phyloP scores from a whole-genome alignment of 2,329 filamentous ascomycete species.

The Phymatotrichopsis omnivora region DNA sequence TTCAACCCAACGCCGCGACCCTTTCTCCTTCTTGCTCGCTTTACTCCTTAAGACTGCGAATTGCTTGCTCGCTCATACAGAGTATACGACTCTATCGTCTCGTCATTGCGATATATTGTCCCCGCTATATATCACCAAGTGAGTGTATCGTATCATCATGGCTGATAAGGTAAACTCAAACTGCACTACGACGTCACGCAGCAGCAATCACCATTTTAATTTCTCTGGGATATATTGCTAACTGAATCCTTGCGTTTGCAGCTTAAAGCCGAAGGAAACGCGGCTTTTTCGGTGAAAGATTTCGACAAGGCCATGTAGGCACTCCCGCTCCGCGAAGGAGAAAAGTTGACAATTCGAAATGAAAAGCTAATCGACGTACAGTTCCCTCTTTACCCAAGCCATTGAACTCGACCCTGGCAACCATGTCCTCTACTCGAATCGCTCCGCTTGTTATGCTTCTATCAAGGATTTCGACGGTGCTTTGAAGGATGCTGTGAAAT shows the following conservation, averaged over 20 bases:
- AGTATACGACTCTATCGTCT: too few relatives aligned
- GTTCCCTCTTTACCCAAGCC: conserved; percentile 73
- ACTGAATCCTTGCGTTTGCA: too few relatives aligned
- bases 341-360: neutral
- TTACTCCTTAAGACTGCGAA: too few relatives aligned
- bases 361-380: conserved; percentile 2
- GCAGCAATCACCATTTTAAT: neutral
- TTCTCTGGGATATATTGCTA: neutral
- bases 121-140: conserved; percentile 1
- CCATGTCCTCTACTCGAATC: conserved; percentile 96
- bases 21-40: too few relatives aligned
- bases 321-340: conserved; percentile 24
- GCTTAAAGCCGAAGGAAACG: conserved; percentile 96
- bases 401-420: conserved; percentile 81
- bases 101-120: conserved; percentile 6
- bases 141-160: conserved; percentile 38
- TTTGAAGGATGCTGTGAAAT: conserved; percentile 83
- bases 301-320: conserved; percentile 91
- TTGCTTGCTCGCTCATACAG: too few relatives aligned
- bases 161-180: conserved; percentile 42
- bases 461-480: conserved; percentile 80
- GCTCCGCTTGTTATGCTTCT: conserved; percentile 78
- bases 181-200: neutral
- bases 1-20: conserved; percentile 3
- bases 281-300: conserved; percentile 95